Evolutionary conservation across 352 stramenopile species (phyloP), one percentile per base, ranked within the genome.

Genomic region (Phytophthora aleatoria): DNA sequence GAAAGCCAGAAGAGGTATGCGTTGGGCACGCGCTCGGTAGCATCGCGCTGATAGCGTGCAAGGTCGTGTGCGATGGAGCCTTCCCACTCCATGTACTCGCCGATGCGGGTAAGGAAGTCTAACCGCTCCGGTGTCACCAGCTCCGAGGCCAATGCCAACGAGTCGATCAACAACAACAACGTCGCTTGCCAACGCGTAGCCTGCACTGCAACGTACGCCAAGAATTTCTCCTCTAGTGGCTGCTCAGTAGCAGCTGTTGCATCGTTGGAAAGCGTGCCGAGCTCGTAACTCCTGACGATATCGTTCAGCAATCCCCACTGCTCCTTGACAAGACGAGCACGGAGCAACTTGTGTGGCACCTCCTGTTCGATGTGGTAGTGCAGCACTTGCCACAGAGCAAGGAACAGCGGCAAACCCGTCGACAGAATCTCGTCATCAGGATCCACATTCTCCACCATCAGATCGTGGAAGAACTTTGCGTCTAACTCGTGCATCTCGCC

Each of bases 301-400:
- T 85, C 71, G 47, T 73, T 69, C 7, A 92, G 61, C 39, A 94
- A 56, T 8, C 56, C 59, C 73, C 74, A 83, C 63, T 94, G 80
- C 64, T 92, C 80, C 9, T 74, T 69, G 33, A 87, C 71, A 4
- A 94, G 63, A 9, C 70, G 77, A 45, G 82, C 50, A n/a, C 76
- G 82, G 15, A 92, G 73, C 30, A 87, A 62, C 50, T 83, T 65
- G 57, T 84, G 69, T 12, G 79, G 67, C 15, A 95, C 83, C 54
- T 95, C 86, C 64, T 95, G 86, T 51, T 95, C 86, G 13, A 95
- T 79, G 67, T 92, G 86, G 70, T 95, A 95, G 50, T 93, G 81
- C 41, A 95, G 77, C 44, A 93, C 85, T 52, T 95, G 83, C 74
- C 81, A 92, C 28, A 95, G 65, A 42, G 86, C 77, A 16, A 95